Evolutionary conservation across 129 eudicot species (phyloP).

Genomic region (Oenanthe sinensis): DNA sequence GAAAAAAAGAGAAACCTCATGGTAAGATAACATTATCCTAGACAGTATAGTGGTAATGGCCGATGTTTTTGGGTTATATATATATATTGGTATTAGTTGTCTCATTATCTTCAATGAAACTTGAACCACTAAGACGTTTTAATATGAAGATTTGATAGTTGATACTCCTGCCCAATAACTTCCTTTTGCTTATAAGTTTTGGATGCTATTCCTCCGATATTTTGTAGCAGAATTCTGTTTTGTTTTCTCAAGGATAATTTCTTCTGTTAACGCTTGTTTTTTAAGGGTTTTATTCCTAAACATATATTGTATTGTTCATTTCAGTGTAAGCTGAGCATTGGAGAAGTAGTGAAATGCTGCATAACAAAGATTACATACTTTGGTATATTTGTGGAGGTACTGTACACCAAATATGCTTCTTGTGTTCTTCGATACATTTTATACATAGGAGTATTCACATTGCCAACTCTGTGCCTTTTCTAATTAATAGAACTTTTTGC

Average conservation of each 20-base stretch:
- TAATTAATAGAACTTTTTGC: background rate
- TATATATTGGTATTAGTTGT: background rate
- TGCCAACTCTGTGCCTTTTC: constrained; percentile 4
- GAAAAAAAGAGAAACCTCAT: constrained; percentile 64
- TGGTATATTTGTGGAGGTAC: constrained; percentile 93
- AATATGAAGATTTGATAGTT: too few species aligned
- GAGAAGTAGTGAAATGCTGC: constrained; percentile 70
- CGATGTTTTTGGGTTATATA: background rate
- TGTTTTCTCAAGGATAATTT: background rate
- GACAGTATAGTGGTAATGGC: background rate
- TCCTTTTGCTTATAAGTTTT: background rate
- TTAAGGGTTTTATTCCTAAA: background rate
- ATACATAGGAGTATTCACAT: background rate
- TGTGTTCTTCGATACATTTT: constrained; percentile 3
- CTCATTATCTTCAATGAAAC: background rate
- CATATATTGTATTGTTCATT: constrained; percentile 4
- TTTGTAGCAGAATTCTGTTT: background rate
- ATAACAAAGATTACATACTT: constrained; percentile 68
- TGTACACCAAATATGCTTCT: constrained; percentile 22
- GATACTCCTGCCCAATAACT: background rate
- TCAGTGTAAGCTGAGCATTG: constrained; percentile 73
- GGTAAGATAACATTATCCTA: constrained; percentile 37
- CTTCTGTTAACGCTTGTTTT: background rate
- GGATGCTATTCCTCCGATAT: background rate
- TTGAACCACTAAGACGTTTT: background rate